Conservation (phyloP, 192 early-diverging fungal species). For the Coemansia sp. region DNA sequence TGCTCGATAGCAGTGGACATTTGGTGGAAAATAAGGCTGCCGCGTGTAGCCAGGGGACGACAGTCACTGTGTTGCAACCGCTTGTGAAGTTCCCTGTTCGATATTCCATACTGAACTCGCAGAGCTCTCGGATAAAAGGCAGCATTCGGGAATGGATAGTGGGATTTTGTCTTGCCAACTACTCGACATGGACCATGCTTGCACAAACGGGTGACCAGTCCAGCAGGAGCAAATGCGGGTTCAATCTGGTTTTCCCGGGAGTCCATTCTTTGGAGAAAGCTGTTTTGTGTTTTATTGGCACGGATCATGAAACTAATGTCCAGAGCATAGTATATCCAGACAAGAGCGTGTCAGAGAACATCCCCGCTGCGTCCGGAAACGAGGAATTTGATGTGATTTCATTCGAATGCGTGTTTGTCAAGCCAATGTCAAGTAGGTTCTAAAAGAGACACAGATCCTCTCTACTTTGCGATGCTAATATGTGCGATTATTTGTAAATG, state of each 20-base stretch:
- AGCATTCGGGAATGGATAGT: slow-evolving; percentile 27
- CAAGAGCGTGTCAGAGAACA: background rate
- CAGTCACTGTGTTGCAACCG: slow-evolving; percentile 32
- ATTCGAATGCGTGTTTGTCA: slow-evolving; percentile 29
- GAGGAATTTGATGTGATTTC: slow-evolving; percentile 5
- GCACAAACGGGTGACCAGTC: slow-evolving; percentile 7
- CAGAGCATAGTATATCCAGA: slow-evolving; percentile 8
- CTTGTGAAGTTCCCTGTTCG: slow-evolving; percentile 34
- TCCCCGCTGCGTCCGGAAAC: background rate
- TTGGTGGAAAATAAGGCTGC: background rate
- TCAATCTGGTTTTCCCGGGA: slow-evolving; percentile 5
- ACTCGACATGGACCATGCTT: slow-evolving; percentile 12
- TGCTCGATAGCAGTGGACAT: slow-evolving; percentile 11
- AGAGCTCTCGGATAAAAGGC: slow-evolving; percentile 19
- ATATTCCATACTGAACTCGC: slow-evolving; percentile 26
- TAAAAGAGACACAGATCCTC: background rate
- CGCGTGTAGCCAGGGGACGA: slow-evolving; percentile 30
- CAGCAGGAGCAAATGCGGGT: background rate
- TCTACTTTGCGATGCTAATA: no score
- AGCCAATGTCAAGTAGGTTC: background rate
- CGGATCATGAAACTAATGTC: background rate
- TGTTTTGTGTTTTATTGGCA: slow-evolving; percentile 12
- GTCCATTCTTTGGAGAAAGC: slow-evolving; percentile 11
- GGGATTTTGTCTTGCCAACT: slow-evolving; percentile 22
- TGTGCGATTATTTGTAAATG: background rate